Conservation (phyloP, 2,329 filamentous ascomycete species). For the Trichoderma asperellum region DNA sequence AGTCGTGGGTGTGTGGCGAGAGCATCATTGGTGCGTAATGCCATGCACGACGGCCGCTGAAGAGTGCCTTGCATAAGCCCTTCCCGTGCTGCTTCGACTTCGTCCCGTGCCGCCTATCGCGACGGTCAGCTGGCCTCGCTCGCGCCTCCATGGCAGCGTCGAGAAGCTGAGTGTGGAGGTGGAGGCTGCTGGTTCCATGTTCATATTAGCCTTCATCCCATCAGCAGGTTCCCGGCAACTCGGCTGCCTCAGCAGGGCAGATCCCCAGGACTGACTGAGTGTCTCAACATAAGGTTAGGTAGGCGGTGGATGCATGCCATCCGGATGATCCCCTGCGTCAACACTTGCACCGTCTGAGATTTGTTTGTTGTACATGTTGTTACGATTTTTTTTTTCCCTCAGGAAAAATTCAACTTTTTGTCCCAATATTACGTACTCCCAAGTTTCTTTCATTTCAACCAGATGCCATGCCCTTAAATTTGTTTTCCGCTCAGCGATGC, state of each 20-base stretch:
- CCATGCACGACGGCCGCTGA: neutral
- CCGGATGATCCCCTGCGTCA: neutral
- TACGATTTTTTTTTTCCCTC: neutral
- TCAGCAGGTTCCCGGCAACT: neutral
- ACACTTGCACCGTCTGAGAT: neutral
- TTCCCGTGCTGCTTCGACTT: neutral
- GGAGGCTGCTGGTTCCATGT: neutral
- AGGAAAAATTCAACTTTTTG: neutral
- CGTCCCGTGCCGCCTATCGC: neutral
- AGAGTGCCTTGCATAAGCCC: conserved; percentile 13
- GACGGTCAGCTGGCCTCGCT: conserved; percentile 12
- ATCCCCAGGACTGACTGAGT: neutral
- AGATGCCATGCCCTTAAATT: conserved; percentile 1
- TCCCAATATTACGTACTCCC: neutral
- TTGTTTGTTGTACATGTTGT: neutral
- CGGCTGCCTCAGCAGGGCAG: neutral
- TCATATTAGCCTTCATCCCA: neutral
- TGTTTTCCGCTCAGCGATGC: conserved; percentile 27
- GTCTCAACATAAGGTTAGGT: neutral
- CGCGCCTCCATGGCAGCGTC: neutral
- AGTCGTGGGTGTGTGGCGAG: neutral
- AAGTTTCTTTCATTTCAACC: neutral
- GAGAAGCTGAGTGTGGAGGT: neutral
- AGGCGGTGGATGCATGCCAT: neutral
- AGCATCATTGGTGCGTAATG: neutral